Evolutionary conservation across 306 rosid species (phyloP), one percentile per base, ranked within the genome.

Genomic region (Fragaria ananassa): DNA sequence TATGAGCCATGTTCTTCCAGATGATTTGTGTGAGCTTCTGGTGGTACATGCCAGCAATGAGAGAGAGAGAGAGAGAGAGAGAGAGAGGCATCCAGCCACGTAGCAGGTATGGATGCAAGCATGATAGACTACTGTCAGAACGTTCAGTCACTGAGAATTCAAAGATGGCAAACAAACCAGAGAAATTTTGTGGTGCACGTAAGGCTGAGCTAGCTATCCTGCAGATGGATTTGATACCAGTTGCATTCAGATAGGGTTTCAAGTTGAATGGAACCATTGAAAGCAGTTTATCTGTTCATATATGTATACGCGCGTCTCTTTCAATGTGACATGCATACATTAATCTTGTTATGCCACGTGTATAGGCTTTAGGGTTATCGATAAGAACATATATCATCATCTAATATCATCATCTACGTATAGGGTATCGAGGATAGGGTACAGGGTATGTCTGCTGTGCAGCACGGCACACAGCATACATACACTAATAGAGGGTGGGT

Each of bases 161-260:
- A 29, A 47, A 70, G 21, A 70, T 49, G 58, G 50, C 25, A 70
- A 70, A 70, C 25, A 47, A 70, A 46, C 41, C 44, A 47, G 41
- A 70, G 10, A 47, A 47, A 70, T 14, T 47, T 47, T 27, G 60
- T 47, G 74, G 74, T 8, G 74, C 60, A 29, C 44, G 27, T 46
- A 49, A 27, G 51, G 41, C 21, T 68, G 10, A 6, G 60, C 60
- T 53, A 69, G 35, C 19, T 5, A 14, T 23, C 34, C n/a, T 11
- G 27, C 6, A 23, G 18, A 23, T 11, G 17, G 25, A 17, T 63
- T 27, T 29, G 58, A 46, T 63, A 34, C 58, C 15, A 46, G 42
- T 25, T 27, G 66, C 66, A 60, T 35, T 35, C 4, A 27, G 66
- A 27, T 13, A 29, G 19, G 66, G 8, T 29, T 57, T 57, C 34